These are phyloP conservation scores for Globisporangium middletonii DNA, from an alignment of 352 stramenopile species.

Conservation along the genomic window DNA sequence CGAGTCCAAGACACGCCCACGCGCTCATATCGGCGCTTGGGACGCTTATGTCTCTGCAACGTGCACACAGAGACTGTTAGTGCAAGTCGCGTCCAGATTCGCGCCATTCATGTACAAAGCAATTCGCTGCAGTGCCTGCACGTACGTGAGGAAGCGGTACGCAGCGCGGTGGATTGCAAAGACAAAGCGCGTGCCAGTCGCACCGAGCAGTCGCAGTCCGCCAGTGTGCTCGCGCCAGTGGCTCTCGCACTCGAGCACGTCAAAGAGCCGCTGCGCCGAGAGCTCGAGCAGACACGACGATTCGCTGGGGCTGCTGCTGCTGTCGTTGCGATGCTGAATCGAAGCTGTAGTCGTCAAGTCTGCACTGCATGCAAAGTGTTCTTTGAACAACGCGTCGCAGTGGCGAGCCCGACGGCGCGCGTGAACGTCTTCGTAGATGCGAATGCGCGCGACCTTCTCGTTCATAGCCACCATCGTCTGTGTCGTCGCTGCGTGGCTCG, in stretches of 20 bases:
- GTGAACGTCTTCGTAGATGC: constrained; percentile 27
- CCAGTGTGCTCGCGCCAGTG: constrained; percentile 32
- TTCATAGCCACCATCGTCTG: not conserved
- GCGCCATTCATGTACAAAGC: not conserved
- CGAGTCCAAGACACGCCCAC: constrained; percentile 39
- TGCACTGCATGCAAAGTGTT: constrained; percentile 23
- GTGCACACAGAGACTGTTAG: too few species aligned
- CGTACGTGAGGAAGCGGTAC: constrained; percentile 57
- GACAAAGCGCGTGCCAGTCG: constrained; percentile 14
- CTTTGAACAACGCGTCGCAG: constrained; percentile 24
- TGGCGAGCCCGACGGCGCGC: constrained; percentile 15
- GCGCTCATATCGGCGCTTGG: constrained; percentile 37
- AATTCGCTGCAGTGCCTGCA: not conserved
- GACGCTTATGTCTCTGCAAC: constrained; percentile 26
- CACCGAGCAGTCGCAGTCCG: constrained; percentile 22
- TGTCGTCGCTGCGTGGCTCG: constrained; percentile 6
- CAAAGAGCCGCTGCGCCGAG: constrained; percentile 14
- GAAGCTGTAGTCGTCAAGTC: not conserved
- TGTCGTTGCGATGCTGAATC: not conserved
- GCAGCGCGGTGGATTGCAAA: constrained; percentile 34
- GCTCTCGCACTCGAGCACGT: constrained; percentile 23
- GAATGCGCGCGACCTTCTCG: constrained; percentile 35
- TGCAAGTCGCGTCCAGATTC: too few species aligned
- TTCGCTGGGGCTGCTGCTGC: not conserved
- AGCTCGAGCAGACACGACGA: constrained; percentile 14